These are phyloP conservation scores for Microcyclosporella mali DNA, from an alignment of 2,329 filamentous ascomycete genomes.

Conservation along the genomic window DNA sequence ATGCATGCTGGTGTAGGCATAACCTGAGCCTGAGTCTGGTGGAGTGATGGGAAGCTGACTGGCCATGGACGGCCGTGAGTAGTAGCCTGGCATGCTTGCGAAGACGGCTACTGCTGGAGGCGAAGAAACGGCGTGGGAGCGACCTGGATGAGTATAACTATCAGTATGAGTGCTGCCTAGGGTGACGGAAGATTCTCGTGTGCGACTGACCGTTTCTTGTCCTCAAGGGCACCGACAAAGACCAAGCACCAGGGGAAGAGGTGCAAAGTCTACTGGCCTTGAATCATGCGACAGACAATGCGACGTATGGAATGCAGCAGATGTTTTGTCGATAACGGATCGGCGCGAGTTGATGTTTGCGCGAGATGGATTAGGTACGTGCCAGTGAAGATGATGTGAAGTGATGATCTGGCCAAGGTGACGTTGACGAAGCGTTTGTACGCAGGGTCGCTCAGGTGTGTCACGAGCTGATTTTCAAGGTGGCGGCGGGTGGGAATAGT, in stretches of 20 bases:
- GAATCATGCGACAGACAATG: slow-evolving; percentile 18
- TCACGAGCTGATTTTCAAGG: slow-evolving; percentile 2
- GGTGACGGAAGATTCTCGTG: slow-evolving; percentile 3
- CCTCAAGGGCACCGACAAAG: slow-evolving; percentile 20
- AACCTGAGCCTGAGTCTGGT: slow-evolving; percentile 43
- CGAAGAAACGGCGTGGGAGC: slow-evolving; percentile 37
- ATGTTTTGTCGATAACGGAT: slow-evolving; percentile 1
- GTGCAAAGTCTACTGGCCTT: slow-evolving; percentile 19
- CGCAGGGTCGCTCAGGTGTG: slow-evolving; percentile 3
- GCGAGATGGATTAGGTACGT: slow-evolving; percentile 5
- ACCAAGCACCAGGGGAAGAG: slow-evolving; percentile 18
- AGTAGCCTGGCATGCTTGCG: slow-evolving; percentile 47
- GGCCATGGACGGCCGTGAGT: slow-evolving; percentile 38
- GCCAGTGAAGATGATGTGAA: slow-evolving; percentile 1
- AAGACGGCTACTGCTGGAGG: slow-evolving; percentile 31
- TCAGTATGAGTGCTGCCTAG: slow-evolving; percentile 11
- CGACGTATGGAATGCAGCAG: slow-evolving; percentile 8
- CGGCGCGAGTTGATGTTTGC: slow-evolving; percentile 4
- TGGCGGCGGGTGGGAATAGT: slow-evolving; percentile 1
- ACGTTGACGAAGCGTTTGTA: slow-evolving; percentile 6
- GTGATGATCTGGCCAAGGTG: slow-evolving; percentile 2
- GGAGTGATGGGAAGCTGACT: slow-evolving; percentile 43
- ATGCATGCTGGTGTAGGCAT: slow-evolving; percentile 35
- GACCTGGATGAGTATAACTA: slow-evolving; percentile 23
- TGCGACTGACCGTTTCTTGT: slow-evolving; percentile 22